Evolutionary conservation across 768 basidiomycete species (phyloP), one percentile per base, ranked within the genome.

Genomic region (Mycena chlorophos): DNA sequence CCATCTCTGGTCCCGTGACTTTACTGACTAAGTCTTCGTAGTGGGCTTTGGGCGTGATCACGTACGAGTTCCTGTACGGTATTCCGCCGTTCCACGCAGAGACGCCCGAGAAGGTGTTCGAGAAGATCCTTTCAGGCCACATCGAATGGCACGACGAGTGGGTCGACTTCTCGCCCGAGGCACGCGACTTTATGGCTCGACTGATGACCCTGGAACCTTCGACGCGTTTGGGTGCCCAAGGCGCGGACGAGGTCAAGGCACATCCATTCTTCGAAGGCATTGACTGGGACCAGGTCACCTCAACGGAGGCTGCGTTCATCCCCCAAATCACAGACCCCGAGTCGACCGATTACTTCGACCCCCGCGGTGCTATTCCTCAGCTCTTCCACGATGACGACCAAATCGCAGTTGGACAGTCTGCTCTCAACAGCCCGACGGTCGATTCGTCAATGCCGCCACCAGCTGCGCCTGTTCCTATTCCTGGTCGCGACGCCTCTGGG

Each of bases 301-400:
- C 84, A 6, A 84, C 86, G 4, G 90, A 96, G 72, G 94, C 94
- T 10, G 91, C 88, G 28, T 99, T 99, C 75, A 93, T 98, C 49
- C 97, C 97, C 45, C 89, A 94, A 66, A 85, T 97, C 29, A 84
- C 89, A 14, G 95, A 98, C 71, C 94, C 95, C 3, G 95, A 98
- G 73, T 96, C 94, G 20, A 99, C 97, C n/a, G 97, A 99, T 70
- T 99, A 99, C 74, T 99, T 99, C 65, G 97, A 99, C 73, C 84
- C 94, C 57, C 87, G 97, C 40, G 97, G 97, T 3, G 96, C 96
- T 16, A 84, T 91, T 40, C 84, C 88, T 27, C 91, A 94, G 66
- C 74, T 91, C 30, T 97, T 98, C 80, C 88, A 93, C 45, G 96
- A 98, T 55, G 92, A 95, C 45, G 92, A 94, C 48, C 77, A 78